Conservation (phyloP, 2,329 filamentous ascomycete genomes). For the Neonectria magnoliae region DNA sequence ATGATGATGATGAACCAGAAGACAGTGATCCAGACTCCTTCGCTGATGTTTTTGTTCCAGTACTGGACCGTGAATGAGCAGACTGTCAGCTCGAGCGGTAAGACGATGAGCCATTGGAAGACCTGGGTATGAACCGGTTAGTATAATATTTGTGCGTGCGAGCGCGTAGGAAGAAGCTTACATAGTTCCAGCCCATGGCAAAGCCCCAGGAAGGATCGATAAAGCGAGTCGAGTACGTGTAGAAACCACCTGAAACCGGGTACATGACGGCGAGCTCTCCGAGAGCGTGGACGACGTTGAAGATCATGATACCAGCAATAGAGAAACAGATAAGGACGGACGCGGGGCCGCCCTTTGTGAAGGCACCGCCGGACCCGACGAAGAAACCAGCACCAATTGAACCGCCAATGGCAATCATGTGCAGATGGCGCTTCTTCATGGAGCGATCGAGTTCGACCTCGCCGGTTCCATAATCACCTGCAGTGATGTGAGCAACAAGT, state of each 20-base stretch:
- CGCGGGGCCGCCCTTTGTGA: slow-evolving; percentile 61
- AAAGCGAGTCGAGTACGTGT: slow-evolving; percentile 69
- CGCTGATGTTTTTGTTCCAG: slow-evolving; percentile 59
- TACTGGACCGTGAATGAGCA: slow-evolving; percentile 61
- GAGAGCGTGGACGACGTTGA: slow-evolving; percentile 69
- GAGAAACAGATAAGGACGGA: slow-evolving; percentile 61
- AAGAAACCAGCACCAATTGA: slow-evolving; percentile 72
- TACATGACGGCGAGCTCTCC: slow-evolving; percentile 71
- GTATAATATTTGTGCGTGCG: not conserved
- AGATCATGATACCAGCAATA: slow-evolving; percentile 69
- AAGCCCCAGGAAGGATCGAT: slow-evolving; percentile 70
- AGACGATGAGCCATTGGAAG: slow-evolving; percentile 61
- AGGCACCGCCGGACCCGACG: slow-evolving; percentile 66
- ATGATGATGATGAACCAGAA: slow-evolving; percentile 61
- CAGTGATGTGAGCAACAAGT: slow-evolving; percentile 16
- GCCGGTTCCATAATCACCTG: slow-evolving; percentile 42
- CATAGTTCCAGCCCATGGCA: slow-evolving; percentile 58
- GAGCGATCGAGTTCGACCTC: slow-evolving; percentile 52
- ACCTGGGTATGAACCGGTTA: slow-evolving; percentile 37
- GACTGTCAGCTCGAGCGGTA: slow-evolving; percentile 63
- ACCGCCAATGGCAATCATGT: slow-evolving; percentile 71
- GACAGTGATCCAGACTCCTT: slow-evolving; percentile 63
- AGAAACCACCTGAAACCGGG: slow-evolving; percentile 71
- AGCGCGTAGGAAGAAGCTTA: not conserved
- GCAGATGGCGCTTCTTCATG: slow-evolving; percentile 67